Evolutionary conservation across 257 asterid species (phyloP), one percentile per base, ranked within the genome.

Genomic region (Lavandula angustifolia): DNA sequence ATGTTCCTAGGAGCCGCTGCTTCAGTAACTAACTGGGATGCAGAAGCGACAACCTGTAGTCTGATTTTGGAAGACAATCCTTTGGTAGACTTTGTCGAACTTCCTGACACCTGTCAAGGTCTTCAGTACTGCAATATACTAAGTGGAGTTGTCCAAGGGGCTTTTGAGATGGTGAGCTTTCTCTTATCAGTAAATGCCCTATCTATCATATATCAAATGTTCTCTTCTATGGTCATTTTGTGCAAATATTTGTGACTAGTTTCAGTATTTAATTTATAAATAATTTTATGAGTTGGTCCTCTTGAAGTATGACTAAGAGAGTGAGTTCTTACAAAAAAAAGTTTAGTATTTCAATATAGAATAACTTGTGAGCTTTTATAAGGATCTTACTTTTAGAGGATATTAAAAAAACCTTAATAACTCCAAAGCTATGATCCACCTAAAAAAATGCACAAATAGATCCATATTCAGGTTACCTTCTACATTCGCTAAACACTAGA

Each of bases 91-190:
- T 94, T 94, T 75, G 97, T 94, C 56, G 99, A 94, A 81, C 96
- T 90, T 70, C 99, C 97, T 49, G 97, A 90, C 68, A 90, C 90
- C 51, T 94, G 97, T 71, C 99, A 94, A 78, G 97, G 99, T 70
- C 89, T 94, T 67, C 75, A 81, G 50, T 94, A 94, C 38, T 90
- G 99, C 90, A 94, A 94, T 73, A 82, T 94, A 64, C 68, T 94
- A 50, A 90, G 97, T 76, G 99, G 97, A 67, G 96, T 94, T 57
- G 75, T 94, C 74, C 75, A 88, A 66, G 99, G 99, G 72, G 95
- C 99, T 50, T 78, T 94, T 57, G 97, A 94, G 83, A 94, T 90
- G 99, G 99, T 94, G 68, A 83, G 90, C 66, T 73, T 70, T 38
- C 38, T 44, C 48, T 49, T 34, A 44, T 44, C 66, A 43, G 4